phyloP scores from a whole-genome alignment of 768 basidiomycete genomes.

The Pleurotus eryngii region DNA sequence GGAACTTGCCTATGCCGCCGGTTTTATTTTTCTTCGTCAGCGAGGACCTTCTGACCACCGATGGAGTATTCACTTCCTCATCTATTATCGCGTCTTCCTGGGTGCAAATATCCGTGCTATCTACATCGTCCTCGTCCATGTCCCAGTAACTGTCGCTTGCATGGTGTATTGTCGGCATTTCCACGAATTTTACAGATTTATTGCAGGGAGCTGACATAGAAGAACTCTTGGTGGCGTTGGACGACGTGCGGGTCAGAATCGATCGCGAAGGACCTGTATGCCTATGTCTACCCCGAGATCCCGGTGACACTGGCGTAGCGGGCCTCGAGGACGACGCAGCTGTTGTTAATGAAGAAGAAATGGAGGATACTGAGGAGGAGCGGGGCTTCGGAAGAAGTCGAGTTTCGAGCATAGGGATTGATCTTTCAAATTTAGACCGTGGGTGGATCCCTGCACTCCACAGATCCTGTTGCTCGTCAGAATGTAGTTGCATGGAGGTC shows the following conservation, averaged over 20 bases:
- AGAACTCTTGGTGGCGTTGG: constrained; percentile 28
- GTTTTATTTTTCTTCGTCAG: not conserved
- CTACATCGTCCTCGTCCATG: constrained; percentile 11
- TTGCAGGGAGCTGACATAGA: constrained; percentile 22
- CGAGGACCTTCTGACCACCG: not conserved
- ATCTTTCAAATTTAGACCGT: constrained; percentile 30
- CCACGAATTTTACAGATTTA: constrained; percentile 71
- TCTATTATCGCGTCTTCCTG: constrained; percentile 7
- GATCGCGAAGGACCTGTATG: constrained; percentile 30
- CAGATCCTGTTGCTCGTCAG: constrained; percentile 22
- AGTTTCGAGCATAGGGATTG: constrained; percentile 28
- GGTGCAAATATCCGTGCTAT: constrained; percentile 11
- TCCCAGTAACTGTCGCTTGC: constrained; percentile 29
- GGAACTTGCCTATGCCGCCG: constrained; percentile 15
- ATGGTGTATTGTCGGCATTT: constrained; percentile 61
- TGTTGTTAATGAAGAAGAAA: constrained; percentile 10
- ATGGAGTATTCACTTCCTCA: constrained; percentile 5
- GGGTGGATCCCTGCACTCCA: constrained; percentile 36
- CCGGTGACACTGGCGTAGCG: not conserved
- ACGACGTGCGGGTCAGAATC: constrained; percentile 43
- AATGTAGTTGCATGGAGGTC: not conserved
- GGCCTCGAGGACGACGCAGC: constrained; percentile 3
- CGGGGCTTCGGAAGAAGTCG: constrained; percentile 15
- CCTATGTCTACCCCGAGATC: not conserved
- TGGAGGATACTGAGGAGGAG: constrained; percentile 30